A percentile compares a stretch with the other conserved stretches of the same genome.
These are phyloP conservation scores for Mikania micrantha DNA, from an alignment of 129 eudicot genomes.

Conservation along the genomic window DNA sequence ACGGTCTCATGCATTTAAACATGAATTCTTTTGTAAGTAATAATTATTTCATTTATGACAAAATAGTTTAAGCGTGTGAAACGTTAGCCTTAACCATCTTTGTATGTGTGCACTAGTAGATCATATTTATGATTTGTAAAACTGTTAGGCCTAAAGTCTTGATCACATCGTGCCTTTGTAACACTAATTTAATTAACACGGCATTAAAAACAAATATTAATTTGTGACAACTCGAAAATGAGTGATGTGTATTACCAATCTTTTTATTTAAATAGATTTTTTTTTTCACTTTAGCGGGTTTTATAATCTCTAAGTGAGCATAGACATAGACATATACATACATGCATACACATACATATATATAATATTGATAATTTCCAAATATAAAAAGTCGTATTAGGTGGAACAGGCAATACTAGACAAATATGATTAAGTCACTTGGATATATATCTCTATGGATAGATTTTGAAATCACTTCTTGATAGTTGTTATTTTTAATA, in stretches of 20 bases:
- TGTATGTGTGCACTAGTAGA: not conserved
- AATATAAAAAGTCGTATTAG: not conserved
- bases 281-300: too few relatives aligned
- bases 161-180: not conserved
- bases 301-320: too few relatives aligned
- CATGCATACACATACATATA: too few relatives aligned
- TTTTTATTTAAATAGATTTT: too few relatives aligned
- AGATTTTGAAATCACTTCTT: not conserved
- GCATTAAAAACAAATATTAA: not conserved
- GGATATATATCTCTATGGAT: not conserved
- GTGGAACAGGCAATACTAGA: not conserved
- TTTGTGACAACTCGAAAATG: not conserved
- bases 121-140: not conserved
- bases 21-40: not conserved
- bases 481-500: not conserved
- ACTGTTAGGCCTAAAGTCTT: not conserved
- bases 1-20: too few relatives aligned
- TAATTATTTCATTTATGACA: not conserved
- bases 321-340: too few relatives aligned
- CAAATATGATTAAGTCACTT: not conserved
- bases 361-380: too few relatives aligned
- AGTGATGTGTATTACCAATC: too few relatives aligned
- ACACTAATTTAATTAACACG: not conserved
- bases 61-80: not conserved
- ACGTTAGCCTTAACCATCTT: not conserved